Percentiles rank a stretch among this genome's conserved stretches.
These are phyloP conservation scores for Fusarium buxicola DNA, from an alignment of 2,329 filamentous ascomycete species.

Conservation along the genomic window DNA sequence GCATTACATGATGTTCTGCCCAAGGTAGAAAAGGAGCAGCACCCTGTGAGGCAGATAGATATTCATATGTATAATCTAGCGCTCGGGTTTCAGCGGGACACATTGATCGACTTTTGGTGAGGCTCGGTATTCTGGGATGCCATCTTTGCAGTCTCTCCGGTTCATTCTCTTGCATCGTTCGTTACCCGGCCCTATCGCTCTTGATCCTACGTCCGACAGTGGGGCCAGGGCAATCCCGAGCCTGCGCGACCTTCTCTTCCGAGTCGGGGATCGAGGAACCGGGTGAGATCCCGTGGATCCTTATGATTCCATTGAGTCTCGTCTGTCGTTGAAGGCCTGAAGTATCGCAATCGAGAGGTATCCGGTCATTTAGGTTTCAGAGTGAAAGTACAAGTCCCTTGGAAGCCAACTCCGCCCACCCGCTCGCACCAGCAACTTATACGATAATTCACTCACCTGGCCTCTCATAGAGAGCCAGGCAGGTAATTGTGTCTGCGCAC, in stretches of 20 bases:
- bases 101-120: constrained; percentile 7
- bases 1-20: constrained; percentile 21
- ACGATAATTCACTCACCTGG: constrained; percentile 19
- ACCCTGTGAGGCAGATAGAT: constrained; percentile 12
- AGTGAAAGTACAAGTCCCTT: constrained; percentile 5
- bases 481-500: constrained; percentile 31
- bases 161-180: constrained; percentile 40
- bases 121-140: constrained; percentile 19
- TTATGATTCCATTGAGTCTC: constrained; percentile 31
- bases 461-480: constrained; percentile 22
- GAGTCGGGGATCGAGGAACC: constrained; percentile 32
- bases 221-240: constrained; percentile 35
- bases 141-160: constrained; percentile 22
- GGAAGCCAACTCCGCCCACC: background rate
- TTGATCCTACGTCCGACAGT: constrained; percentile 34
- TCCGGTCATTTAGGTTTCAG: constrained; percentile 1
- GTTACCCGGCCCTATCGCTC: constrained; percentile 26
- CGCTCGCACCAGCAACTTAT: background rate
- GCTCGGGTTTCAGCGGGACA: constrained; percentile 18
- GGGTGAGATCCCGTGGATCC: constrained; percentile 32
- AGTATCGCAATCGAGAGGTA: constrained; percentile 12
- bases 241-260: constrained; percentile 37
- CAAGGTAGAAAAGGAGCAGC: background rate
- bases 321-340: constrained; percentile 14
- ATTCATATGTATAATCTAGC: constrained; percentile 25